phyloP scores from a whole-genome alignment of 495 filamentous ascomycete genomes.

The Astrocystis sublimbata region DNA sequence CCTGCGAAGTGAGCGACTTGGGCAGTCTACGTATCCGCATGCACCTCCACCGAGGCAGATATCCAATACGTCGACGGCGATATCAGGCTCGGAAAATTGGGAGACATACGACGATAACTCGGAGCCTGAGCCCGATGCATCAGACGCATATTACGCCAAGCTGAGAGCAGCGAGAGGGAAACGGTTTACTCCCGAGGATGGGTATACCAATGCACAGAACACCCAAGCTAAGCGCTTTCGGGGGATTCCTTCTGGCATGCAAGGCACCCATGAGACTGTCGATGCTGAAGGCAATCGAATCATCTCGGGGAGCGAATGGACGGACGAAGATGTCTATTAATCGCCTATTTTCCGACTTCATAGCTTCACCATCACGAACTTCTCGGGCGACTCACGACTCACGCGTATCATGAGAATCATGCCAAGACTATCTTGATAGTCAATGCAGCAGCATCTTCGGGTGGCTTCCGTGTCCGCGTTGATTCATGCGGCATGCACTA shows the following conservation, averaged over 20 bases:
- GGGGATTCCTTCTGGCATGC: conserved; percentile 39
- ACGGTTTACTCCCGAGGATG: conserved; percentile 56
- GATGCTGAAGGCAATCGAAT: conserved; percentile 53
- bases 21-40: conserved; percentile 36
- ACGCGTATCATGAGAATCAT: conserved; percentile 16
- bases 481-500: not conserved
- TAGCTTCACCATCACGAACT: conserved; percentile 29
- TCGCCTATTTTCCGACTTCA: conserved; percentile 12
- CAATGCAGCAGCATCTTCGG: conserved; percentile 1
- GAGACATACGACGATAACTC: conserved; percentile 84
- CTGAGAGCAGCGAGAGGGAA: conserved; percentile 59
- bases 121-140: conserved; percentile 71
- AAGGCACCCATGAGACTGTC: conserved; percentile 36
- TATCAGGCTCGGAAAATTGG: conserved; percentile 89
- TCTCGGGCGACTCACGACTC: conserved; percentile 20
- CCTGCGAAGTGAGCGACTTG: conserved; percentile 40
- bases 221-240: conserved; percentile 36
- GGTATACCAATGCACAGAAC: conserved; percentile 48
- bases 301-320: conserved; percentile 57
- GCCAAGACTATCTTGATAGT: conserved; percentile 1
- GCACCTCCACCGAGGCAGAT: conserved; percentile 58
- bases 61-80: conserved; percentile 64
- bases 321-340: conserved; percentile 55
- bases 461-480: not conserved
- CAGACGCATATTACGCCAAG: conserved; percentile 76